Evolutionary conservation across 495 filamentous ascomycete species (phyloP), one percentile per base, ranked within the genome.

Genomic region (Aspergillus avenaceus): DNA sequence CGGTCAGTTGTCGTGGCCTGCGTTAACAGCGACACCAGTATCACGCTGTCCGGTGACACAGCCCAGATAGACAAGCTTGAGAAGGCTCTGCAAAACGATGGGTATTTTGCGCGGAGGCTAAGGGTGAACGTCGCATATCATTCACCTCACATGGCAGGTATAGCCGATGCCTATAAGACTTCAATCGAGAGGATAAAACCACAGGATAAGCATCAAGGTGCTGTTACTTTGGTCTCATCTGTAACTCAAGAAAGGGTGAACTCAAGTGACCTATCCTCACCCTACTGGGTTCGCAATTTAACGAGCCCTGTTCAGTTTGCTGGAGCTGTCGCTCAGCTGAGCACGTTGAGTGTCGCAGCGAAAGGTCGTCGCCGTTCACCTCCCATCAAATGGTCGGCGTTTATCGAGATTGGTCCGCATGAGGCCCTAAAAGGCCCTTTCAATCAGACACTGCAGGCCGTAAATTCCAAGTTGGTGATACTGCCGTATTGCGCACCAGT

Each of bases 361-460:
- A 61, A 61, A 43, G 44, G 23, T 36, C 61, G 60, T 32, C 55
- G 59, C 8, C 59, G 61, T 1, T 40, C 54, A 8, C 45, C 50
- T 1, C 52, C 55, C 5, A 42, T 59, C 16, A 56, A 54, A 44
- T 57, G 55, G 55, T 48, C 37, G 11, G 19, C 36, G 1, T 42
- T 61, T 18, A 12, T 86, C 14, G 81, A 85, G 47, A 67, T 84
- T 25, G 83, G 84, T 0, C 83, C 84, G 0, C 82, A 86, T 46
- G 61, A 70, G 2, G 77, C 81, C 2, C 64, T 87, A 9, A 70
- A 77, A 37, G 80, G 82, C 0, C 83, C 84, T 5, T 59, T 85
- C 16, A 73, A 70, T 47, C 79, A 85, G 41, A 83, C 75, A 6
- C 52, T 84, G n/a, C 72, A 79, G 36, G 46, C 28, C 18, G 51